Evolutionary conservation across 2,329 filamentous ascomycete genomes (phyloP), one percentile per base, ranked within the genome.

Genomic region (Plectosphaerella plurivora): DNA sequence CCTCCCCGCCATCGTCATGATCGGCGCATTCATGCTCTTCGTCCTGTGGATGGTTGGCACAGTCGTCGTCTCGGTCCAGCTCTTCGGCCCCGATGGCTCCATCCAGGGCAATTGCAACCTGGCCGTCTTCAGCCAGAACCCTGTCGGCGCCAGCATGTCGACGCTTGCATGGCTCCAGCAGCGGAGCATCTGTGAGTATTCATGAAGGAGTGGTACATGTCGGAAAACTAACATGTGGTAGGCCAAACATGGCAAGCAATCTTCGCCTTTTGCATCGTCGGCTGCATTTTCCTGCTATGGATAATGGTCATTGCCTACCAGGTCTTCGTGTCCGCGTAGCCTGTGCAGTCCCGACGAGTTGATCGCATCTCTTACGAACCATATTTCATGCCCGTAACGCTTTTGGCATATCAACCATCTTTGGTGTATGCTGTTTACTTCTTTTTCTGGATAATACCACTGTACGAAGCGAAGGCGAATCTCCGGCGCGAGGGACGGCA

Each of bases 251-350:
- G 84, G 84, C 78, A 84, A 59, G 76, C 84, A 1, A 80, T 81
- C 2, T 88, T 86, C 66, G 77, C 82, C 1, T 83, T 87, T 63
- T 76, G 76, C 16, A 65, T 88, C 22, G 77, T 84, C 2, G 84
- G 83, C 0, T 71, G 68, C 16, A 68, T 85, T 1, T 86, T 86
- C 57, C 64, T 86, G 53, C 62, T 87, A n/a, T 87, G 83, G 83
- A 81, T 86, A 61, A 85, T 86, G 74, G 71, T 86, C 56, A 86
- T 87, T 78, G 79, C 82, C 11, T 82, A 84, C 59, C 82, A 84
- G 57, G 83, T 87, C 10, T 87, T 83, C 70, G 77, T 67, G 22
- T 6, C 12, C 20, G 44, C 44, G 12, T 46, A 28, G 22, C 14
- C 54, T 64, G 37, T 41, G 8, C 16, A 3, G 11, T 22, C 22